phyloP scores from a whole-genome alignment of 108 stramenopile species.

The Fragilariopsis cylindrus region DNA sequence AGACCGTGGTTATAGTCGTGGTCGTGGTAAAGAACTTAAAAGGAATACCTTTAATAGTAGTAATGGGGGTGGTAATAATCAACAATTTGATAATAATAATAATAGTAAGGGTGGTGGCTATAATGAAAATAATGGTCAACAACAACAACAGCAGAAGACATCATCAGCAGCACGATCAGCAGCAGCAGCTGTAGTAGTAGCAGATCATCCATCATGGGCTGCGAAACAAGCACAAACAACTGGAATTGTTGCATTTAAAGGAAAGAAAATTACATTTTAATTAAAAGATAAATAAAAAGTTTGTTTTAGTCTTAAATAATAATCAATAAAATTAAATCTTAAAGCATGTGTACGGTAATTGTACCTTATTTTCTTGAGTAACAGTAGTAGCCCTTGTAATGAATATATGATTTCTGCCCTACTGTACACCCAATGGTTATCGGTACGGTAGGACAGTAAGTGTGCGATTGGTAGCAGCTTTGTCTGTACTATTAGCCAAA shows the following conservation, averaged over 20 bases:
- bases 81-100: not conserved
- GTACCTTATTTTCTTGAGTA: no score
- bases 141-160: not conserved
- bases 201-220: slow-evolving; percentile 85
- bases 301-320: no score
- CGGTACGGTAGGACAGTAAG: no score
- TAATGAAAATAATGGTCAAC: not conserved
- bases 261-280: slow-evolving; percentile 78
- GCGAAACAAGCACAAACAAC: slow-evolving; percentile 67
- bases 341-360: no score
- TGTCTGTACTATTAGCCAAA: no score
- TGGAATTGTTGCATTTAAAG: slow-evolving; percentile 78
- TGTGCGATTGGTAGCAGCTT: no score
- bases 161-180: slow-evolving; percentile 46
- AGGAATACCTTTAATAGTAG: not conserved
- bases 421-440: no score
- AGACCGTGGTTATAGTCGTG: not conserved
- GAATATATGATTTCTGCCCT: no score
- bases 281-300: no score
- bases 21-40: slow-evolving; percentile 4
- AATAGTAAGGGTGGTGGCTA: not conserved
- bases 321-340: no score
- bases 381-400: no score
- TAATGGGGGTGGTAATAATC: not conserved
- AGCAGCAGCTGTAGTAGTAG: slow-evolving; percentile 19